Conservation (phyloP, 768 basidiomycete species). For the Leucogyrophana mollusca region DNA sequence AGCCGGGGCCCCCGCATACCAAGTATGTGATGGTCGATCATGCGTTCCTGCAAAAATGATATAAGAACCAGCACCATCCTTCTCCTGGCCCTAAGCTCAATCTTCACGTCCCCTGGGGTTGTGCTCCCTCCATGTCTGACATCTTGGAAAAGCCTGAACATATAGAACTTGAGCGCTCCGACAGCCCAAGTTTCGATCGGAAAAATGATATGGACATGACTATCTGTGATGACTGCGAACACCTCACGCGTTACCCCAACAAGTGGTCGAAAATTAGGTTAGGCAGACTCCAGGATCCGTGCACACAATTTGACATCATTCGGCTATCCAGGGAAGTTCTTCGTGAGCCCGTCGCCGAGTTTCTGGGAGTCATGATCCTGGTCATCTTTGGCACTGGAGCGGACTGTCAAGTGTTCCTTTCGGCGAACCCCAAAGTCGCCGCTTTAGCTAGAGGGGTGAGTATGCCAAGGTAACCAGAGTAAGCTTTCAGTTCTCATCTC, state of each 20-base stretch:
- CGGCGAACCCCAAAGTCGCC: constrained; percentile 43
- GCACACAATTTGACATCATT: not conserved
- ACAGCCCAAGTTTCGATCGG: not conserved
- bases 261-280: constrained; percentile 58
- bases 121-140: not conserved
- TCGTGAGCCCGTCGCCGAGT: constrained; percentile 64
- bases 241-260: constrained; percentile 43
- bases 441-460: constrained; percentile 55
- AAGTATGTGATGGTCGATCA: not conserved
- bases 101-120: too few relatives aligned
- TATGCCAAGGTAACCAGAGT: constrained; percentile 3
- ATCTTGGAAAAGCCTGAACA: constrained; percentile 3
- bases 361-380: constrained; percentile 56
- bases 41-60: not conserved
- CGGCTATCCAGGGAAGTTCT: constrained; percentile 36
- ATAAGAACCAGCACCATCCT: too few relatives aligned
- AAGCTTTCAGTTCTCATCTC: constrained; percentile 2
- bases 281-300: constrained; percentile 6
- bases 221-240: constrained; percentile 17
- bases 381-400: constrained; percentile 60
- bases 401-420: constrained; percentile 55
- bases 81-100: too few relatives aligned
- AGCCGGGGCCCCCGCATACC: not conserved
- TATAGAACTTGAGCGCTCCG: not conserved
- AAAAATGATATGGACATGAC: not conserved